phyloP scores from a whole-genome alignment of 371 early-diverging fungal species.

The Nematocida ironsii region DNA sequence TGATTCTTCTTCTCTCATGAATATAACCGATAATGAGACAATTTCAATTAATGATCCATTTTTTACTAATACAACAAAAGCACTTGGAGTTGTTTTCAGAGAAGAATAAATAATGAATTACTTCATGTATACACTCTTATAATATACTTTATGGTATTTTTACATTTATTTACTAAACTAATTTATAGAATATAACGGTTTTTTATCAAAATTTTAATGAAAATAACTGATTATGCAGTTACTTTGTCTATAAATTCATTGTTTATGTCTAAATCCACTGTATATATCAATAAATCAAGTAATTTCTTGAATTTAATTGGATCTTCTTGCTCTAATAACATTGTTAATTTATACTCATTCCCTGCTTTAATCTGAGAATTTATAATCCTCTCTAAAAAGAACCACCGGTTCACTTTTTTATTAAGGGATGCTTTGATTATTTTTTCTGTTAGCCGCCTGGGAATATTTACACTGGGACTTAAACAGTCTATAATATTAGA shows the following conservation, averaged over 20 bases:
- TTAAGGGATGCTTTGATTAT: not conserved
- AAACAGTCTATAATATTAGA: not conserved
- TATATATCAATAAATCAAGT: not conserved
- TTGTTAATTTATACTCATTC: not conserved
- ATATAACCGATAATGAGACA: not conserved
- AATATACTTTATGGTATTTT: too few species aligned
- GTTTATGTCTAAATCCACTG: not conserved
- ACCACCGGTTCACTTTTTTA: constrained; percentile 10
- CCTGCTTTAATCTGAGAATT: not conserved
- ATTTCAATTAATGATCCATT: constrained; percentile 34
- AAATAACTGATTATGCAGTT: not conserved
- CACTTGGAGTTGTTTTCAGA: constrained; percentile 38
- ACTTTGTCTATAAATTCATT: too few species aligned
- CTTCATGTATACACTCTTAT: too few species aligned
- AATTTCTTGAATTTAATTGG: not conserved
- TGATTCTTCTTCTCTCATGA: constrained; percentile 44
- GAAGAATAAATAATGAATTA: not conserved
- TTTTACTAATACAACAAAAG: not conserved
- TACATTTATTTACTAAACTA: too few species aligned
- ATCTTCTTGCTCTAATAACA: not conserved
- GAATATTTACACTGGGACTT: not conserved
- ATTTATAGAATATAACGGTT: too few species aligned
- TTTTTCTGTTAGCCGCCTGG: not conserved
- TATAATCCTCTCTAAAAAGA: constrained; percentile 2
- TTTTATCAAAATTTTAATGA: too few species aligned